These are phyloP conservation scores for Pseudevernia furfuracea DNA, from an alignment of 495 filamentous ascomycete species.

Conservation along the genomic window DNA sequence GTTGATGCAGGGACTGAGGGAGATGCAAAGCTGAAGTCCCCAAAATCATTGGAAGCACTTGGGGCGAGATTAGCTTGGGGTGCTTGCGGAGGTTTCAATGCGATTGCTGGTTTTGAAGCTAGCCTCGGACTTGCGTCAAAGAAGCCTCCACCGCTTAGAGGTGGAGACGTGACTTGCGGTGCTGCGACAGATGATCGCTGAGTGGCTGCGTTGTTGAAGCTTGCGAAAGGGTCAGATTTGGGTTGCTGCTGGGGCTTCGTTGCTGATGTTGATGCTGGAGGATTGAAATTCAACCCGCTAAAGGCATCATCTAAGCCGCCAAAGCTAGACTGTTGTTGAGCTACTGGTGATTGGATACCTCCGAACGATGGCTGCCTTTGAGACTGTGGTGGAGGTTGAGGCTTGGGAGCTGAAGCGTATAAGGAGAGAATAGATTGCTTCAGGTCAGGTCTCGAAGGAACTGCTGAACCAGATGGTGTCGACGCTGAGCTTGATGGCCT, in stretches of 20 bases:
- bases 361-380: constrained; percentile 61
- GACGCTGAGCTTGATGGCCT: constrained; percentile 67
- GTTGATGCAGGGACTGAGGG: constrained; percentile 38
- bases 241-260: constrained; percentile 40
- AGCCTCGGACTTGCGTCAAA: constrained; percentile 56
- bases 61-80: constrained; percentile 37
- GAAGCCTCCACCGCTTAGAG: constrained; percentile 60
- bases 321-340: constrained; percentile 46
- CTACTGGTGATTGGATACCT: constrained; percentile 52
- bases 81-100: constrained; percentile 35
- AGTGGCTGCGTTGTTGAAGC: constrained; percentile 46
- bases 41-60: constrained; percentile 42
- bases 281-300: constrained; percentile 66
- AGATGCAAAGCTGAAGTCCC: constrained; percentile 44
- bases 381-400: constrained; percentile 51
- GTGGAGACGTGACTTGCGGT: constrained; percentile 45
- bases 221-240: constrained; percentile 67
- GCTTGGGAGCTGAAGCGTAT: constrained; percentile 75
- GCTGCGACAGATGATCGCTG: constrained; percentile 47
- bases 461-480: constrained; percentile 43
- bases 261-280: constrained; percentile 48
- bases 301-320: constrained; percentile 84
- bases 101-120: constrained; percentile 45
- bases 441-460: constrained; percentile 77
- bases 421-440: constrained; percentile 96